Conservation (phyloP, 768 basidiomycete genomes). For the Leccinum rimulosum region DNA sequence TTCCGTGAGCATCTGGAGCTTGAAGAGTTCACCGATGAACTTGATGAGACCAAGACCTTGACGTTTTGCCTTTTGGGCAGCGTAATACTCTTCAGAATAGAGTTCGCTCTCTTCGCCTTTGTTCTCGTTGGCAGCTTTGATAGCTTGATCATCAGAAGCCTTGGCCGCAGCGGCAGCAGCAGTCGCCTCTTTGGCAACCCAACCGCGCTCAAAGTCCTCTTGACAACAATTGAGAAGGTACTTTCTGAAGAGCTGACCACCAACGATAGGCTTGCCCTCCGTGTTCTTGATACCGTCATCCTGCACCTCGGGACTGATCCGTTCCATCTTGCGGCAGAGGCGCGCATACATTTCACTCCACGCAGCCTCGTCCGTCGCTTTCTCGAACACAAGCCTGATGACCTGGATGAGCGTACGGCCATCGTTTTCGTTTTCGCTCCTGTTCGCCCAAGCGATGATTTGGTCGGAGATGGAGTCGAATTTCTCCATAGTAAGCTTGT, state of each 20-base stretch:
- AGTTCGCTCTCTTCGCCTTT: conserved; percentile 62
- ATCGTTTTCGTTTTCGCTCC: conserved; percentile 87
- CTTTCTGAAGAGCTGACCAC: conserved; percentile 95
- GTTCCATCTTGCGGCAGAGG: conserved; percentile 92
- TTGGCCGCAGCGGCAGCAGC: conserved; percentile 85
- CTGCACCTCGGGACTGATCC: conserved; percentile 81
- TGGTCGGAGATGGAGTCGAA: conserved; percentile 96
- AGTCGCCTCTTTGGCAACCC: conserved; percentile 85
- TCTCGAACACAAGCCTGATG: conserved; percentile 94
- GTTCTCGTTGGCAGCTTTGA: conserved; percentile 64
- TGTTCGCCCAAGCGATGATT: conserved; percentile 95
- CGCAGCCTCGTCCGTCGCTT: conserved; percentile 93
- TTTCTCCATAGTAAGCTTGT: conserved; percentile 96
- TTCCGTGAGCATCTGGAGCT: conserved; percentile 97
- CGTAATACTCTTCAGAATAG: conserved; percentile 95
- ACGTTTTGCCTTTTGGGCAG: conserved; percentile 95
- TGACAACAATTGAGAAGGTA: conserved; percentile 96
- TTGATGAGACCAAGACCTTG: conserved; percentile 96
- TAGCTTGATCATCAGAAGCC: conserved; percentile 80
- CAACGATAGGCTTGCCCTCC: conserved; percentile 87
- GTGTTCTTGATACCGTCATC: conserved; percentile 81
- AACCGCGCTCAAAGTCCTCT: conserved; percentile 96
- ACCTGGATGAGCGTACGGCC: conserved; percentile 94
- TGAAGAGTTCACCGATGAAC: conserved; percentile 98
- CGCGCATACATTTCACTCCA: conserved; percentile 99